These are phyloP conservation scores for Nelumbo lutea DNA, from an alignment of 164 flowering plant genomes.

Conservation along the genomic window DNA sequence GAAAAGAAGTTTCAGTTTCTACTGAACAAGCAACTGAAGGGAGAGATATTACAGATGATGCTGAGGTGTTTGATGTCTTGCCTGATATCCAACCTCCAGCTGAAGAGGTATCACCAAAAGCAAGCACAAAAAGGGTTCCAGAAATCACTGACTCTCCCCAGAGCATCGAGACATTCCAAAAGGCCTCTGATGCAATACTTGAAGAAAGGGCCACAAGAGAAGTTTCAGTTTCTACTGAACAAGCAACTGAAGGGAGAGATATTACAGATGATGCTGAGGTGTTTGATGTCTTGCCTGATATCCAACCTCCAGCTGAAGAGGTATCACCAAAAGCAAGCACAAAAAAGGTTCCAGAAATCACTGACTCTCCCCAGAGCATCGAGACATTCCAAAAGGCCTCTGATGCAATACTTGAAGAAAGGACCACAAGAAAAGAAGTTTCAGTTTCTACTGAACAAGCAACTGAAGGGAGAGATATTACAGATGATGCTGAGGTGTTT, in stretches of 20 bases:
- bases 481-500: background rate
- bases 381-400: constrained; percentile 13
- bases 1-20: constrained; percentile 6
- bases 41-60: constrained; percentile 5
- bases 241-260: constrained; percentile 13
- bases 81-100: constrained; percentile 10
- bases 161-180: constrained; percentile 10
- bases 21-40: constrained; percentile 11
- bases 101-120: constrained; percentile 10
- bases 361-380: constrained; percentile 8
- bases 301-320: constrained; percentile 11
- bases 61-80: background rate
- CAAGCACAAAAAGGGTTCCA: constrained; percentile 3
- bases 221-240: constrained; percentile 5
- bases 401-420: constrained; percentile 12
- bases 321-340: constrained; percentile 12
- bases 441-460: constrained; percentile 10
- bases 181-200: constrained; percentile 7
- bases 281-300: constrained; percentile 3
- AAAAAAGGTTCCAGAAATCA: constrained; percentile 4
- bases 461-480: constrained; percentile 9
- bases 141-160: constrained; percentile 11
- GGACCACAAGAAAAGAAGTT: constrained; percentile 11
- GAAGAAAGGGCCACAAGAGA: constrained; percentile 15
- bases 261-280: background rate